Base-by-base conservation (phyloP, 495 filamentous ascomycete species). In the Penicillium flavigenum region DNA sequence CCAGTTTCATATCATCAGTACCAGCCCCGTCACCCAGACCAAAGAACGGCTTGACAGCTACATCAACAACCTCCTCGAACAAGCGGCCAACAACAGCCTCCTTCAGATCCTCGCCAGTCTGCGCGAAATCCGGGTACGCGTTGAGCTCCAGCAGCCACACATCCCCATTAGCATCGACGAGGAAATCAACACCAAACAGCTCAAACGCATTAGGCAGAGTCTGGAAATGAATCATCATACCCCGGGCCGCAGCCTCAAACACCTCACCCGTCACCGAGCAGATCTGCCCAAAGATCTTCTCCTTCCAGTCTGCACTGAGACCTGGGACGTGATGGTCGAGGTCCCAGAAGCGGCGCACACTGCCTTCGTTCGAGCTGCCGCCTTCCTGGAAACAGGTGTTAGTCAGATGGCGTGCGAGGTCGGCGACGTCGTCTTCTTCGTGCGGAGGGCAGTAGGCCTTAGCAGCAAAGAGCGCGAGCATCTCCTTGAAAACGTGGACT, bases 81-180 rank as follows among this genome's bases (percentile, higher is more conserved):
- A 98, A 74, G 29, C 87, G 88, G 5, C 74, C 78, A 12, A 98
- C 85, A 52, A 97, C 71, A 31, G 58, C 57, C 5, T 75, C 81
- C 63, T 76, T 85, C 56, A 90, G 69, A 47, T 86, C 83, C 11
- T 83, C 84, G 3, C 94, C 93, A 12, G 91, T 96, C 82, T 97
- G 93, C 65, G 72, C 83, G 64, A 97, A 97, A 72, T 98, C 94
- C 45, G 94, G 94, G 71, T 92, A 98, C 1, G 93, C 88, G 74
- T 98, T 98, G n/a, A 96, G 81, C 77, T 98, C 94, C 50, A 98
- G 70, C 64, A 98, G 71, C 80, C 82, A 96, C 20, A 84, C 82
- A 4, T 56, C 79, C 0, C 84, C 85, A 4, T 59, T 46, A 5
- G 70, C 80, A 69, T 92, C 90, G 12, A 96, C 86, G 59, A 98